phyloP scores from a whole-genome alignment of 768 basidiomycete genomes.

The Pulveroboletus sp. region DNA sequence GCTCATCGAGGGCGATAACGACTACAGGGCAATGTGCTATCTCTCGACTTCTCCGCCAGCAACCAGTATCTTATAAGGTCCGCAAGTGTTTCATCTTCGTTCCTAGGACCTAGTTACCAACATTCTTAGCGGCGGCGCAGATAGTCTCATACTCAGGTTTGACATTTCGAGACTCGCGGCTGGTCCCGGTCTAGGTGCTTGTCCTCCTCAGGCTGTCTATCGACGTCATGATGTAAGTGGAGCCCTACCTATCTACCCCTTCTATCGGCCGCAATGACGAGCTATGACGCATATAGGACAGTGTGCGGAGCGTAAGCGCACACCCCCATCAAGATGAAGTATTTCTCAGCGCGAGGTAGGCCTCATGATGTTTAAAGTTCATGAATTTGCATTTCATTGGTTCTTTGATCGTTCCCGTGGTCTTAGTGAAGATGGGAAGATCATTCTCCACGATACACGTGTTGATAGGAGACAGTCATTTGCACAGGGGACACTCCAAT shows the following conservation, averaged over 20 bases:
- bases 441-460: slow-evolving; percentile 62
- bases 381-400: slow-evolving; percentile 11
- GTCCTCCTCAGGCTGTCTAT: slow-evolving; percentile 26
- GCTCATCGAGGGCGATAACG: slow-evolving; percentile 16
- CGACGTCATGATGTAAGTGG: slow-evolving; percentile 31
- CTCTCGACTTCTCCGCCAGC: slow-evolving; percentile 65
- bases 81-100: slow-evolving; percentile 29
- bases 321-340: slow-evolving; percentile 69
- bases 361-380: slow-evolving; percentile 13
- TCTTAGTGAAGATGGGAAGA: slow-evolving; percentile 66
- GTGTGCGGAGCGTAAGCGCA: slow-evolving; percentile 60
- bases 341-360: slow-evolving; percentile 67
- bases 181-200: slow-evolving; percentile 6
- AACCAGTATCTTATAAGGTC: slow-evolving; percentile 67
- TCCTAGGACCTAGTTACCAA: slow-evolving; percentile 5
- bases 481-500: slow-evolving; percentile 52
- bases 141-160: slow-evolving; percentile 50
- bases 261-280: slow-evolving; percentile 20
- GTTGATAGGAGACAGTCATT: slow-evolving; percentile 30
- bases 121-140: slow-evolving; percentile 51
- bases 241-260: slow-evolving; percentile 5
- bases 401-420: slow-evolving; percentile 17
- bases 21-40: slow-evolving; percentile 65
- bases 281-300: slow-evolving; percentile 45
- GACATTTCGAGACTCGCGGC: slow-evolving; percentile 42